phyloP scores from a whole-genome alignment of 192 early-diverging fungal species.

The Helicostylum pulchrum region DNA sequence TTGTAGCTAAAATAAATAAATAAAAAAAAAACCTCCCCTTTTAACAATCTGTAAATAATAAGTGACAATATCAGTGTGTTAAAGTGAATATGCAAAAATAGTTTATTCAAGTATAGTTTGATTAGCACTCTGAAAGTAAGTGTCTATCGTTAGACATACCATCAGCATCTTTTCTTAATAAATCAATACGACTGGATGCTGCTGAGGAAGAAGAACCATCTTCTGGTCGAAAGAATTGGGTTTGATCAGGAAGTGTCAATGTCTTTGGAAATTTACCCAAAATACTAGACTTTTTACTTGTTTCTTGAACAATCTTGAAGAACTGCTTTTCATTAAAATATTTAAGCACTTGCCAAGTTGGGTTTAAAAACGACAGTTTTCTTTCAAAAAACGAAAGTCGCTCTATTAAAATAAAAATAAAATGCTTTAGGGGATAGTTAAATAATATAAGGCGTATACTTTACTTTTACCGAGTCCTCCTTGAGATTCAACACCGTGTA shows the following conservation, averaged over 20 bases:
- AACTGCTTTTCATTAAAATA: conserved; percentile 36
- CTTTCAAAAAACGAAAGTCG: conserved; percentile 21
- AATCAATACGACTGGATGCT: neutral
- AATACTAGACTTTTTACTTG: neutral
- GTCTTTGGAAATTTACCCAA: conserved; percentile 25
- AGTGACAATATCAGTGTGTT: no score
- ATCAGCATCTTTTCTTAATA: no score
- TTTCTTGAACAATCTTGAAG: conserved; percentile 25
- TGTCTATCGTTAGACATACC: no score
- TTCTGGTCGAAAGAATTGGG: neutral
- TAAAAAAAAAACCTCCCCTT: neutral
- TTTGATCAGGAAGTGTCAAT: neutral
- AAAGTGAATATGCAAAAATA: no score
- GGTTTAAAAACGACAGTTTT: conserved; percentile 28
- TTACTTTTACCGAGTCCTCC: conserved; percentile 38
- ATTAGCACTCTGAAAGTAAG: no score
- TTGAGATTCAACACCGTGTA: conserved; percentile 26
- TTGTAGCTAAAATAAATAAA: neutral
- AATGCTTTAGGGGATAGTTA: neutral
- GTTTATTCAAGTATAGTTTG: neutral
- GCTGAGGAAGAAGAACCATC: neutral
- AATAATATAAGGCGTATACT: neutral
- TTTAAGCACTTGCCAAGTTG: conserved; percentile 33
- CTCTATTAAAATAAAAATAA: conserved; percentile 11
- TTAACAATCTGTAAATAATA: no score